These are phyloP conservation scores for Barnettozyma salicaria DNA, from an alignment of 805 yeast genomes.

Conservation along the genomic window DNA sequence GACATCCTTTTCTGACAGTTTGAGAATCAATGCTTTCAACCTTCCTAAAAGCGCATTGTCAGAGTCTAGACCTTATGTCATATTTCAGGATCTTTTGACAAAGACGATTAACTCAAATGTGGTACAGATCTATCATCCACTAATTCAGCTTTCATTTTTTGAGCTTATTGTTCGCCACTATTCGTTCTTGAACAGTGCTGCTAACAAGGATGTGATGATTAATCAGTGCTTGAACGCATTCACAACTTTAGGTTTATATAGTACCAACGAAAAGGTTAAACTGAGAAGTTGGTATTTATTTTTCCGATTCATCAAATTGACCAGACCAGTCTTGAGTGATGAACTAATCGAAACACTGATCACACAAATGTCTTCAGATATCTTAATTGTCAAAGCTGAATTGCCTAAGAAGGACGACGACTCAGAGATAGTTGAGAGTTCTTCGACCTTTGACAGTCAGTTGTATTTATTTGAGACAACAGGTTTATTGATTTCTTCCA, in stretches of 20 bases:
- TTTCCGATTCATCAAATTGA: constrained; percentile 70
- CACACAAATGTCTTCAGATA: constrained; percentile 48
- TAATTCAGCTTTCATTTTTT: constrained; percentile 74
- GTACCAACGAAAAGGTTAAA: constrained; percentile 64
- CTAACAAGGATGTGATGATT: constrained; percentile 45
- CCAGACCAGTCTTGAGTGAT: constrained; percentile 58
- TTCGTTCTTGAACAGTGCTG: constrained; percentile 45
- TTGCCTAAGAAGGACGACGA: constrained; percentile 47
- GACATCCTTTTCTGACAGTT: constrained; percentile 69
- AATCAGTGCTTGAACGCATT: constrained; percentile 68
- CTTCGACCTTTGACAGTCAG: constrained; percentile 68
- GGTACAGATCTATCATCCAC: constrained; percentile 61
- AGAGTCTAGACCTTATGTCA: constrained; percentile 56
- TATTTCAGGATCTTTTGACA: constrained; percentile 54
- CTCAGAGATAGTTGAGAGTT: constrained; percentile 41
- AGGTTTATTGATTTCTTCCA: constrained; percentile 63
- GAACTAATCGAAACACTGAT: constrained; percentile 50
- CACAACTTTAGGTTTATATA: constrained; percentile 78
- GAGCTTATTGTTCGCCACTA: constrained; percentile 82
- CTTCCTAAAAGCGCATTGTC: constrained; percentile 59
- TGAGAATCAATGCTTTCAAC: constrained; percentile 71
- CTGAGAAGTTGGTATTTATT: constrained; percentile 88
- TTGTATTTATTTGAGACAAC: constrained; percentile 79
- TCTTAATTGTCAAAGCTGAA: constrained; percentile 56
- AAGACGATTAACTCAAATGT: constrained; percentile 44